A percentile compares a stretch with the other conserved stretches of the same genome.
Conservation (phyloP, 371 early-diverging fungal genomes). For the Mucor piriformis region DNA sequence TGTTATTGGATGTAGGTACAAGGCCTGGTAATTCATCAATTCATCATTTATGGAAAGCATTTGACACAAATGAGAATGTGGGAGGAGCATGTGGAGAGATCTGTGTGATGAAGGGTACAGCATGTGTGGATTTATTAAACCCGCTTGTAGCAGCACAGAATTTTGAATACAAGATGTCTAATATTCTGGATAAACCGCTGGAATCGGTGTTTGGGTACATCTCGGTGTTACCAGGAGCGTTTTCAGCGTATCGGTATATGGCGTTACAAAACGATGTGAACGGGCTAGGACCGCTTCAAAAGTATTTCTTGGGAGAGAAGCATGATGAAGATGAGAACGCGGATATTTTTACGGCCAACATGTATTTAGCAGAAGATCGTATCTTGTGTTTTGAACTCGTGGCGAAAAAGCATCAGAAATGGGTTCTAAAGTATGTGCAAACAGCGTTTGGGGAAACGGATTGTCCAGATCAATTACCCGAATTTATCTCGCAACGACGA, state of each 20-base stretch:
- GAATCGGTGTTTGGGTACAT: conserved; percentile 88
- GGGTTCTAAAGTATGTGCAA: conserved; percentile 73
- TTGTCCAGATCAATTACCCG: conserved; percentile 68
- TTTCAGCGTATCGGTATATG: conserved; percentile 69
- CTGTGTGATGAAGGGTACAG: conserved; percentile 59
- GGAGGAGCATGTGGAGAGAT: conserved; percentile 85
- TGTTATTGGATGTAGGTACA: conserved; percentile 79
- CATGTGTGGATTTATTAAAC: conserved; percentile 63
- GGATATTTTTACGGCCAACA: conserved; percentile 70
- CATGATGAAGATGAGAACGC: conserved; percentile 40
- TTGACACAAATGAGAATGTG: conserved; percentile 62
- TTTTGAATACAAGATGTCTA: conserved; percentile 86
- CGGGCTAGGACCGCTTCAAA: conserved; percentile 64
- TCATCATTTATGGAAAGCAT: conserved; percentile 75
- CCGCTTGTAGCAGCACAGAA: conserved; percentile 84
- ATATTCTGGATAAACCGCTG: conserved; percentile 83
- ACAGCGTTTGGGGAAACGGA: conserved; percentile 76
- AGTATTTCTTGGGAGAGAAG: conserved; percentile 70
- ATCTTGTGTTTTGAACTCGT: conserved; percentile 80
- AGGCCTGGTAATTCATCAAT: conserved; percentile 61
- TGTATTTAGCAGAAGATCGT: conserved; percentile 80
- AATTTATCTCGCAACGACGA: conserved; percentile 70
- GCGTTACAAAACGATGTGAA: conserved; percentile 59
- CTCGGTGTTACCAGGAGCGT: conserved; percentile 78
- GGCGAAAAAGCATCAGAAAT: conserved; percentile 63